Conservation (phyloP, 371 early-diverging fungal genomes). For the Zychaea mexicana region DNA sequence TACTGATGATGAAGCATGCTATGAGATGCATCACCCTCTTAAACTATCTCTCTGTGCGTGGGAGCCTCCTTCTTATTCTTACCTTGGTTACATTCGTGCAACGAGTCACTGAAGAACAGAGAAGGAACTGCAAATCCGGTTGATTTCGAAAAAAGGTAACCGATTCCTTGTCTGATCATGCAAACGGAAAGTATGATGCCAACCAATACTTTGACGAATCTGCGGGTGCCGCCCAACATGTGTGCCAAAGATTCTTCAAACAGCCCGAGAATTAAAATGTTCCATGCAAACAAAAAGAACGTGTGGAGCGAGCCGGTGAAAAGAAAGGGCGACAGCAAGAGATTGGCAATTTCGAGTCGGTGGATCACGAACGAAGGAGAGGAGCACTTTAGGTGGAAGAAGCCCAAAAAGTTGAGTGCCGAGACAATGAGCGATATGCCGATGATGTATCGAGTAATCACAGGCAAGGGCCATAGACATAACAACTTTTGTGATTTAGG, state of each 20-base stretch:
- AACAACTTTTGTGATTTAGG: slow-evolving; percentile 46
- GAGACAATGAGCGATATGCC: slow-evolving; percentile 42
- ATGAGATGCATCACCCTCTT: too few relatives aligned
- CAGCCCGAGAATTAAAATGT: slow-evolving; percentile 51
- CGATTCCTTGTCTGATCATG: slow-evolving; percentile 44
- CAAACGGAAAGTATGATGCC: slow-evolving; percentile 34
- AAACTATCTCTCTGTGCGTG: too few relatives aligned
- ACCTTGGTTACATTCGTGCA: slow-evolving; percentile 69
- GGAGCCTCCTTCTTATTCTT: slow-evolving; percentile 7
- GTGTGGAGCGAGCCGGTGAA: slow-evolving; percentile 37
- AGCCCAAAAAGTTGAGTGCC: slow-evolving; percentile 27
- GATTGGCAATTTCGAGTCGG: slow-evolving; percentile 37
- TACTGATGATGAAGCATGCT: too few relatives aligned
- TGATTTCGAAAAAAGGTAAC: slow-evolving; percentile 58
- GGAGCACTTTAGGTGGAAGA: slow-evolving; percentile 37
- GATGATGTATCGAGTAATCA: slow-evolving; percentile 51
- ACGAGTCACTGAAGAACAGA: slow-evolving; percentile 61
- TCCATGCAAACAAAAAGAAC: slow-evolving; percentile 43
- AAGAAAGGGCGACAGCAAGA: slow-evolving; percentile 52
- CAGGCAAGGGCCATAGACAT: slow-evolving; percentile 54
- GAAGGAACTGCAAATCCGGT: slow-evolving; percentile 61
- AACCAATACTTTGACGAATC: slow-evolving; percentile 37
- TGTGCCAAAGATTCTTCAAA: slow-evolving; percentile 55
- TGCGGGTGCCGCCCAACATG: slow-evolving; percentile 49
- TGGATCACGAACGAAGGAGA: slow-evolving; percentile 52